Evolutionary conservation across 2,329 filamentous ascomycete species (phyloP).

Genomic region (Mycosphaerella sp.): DNA sequence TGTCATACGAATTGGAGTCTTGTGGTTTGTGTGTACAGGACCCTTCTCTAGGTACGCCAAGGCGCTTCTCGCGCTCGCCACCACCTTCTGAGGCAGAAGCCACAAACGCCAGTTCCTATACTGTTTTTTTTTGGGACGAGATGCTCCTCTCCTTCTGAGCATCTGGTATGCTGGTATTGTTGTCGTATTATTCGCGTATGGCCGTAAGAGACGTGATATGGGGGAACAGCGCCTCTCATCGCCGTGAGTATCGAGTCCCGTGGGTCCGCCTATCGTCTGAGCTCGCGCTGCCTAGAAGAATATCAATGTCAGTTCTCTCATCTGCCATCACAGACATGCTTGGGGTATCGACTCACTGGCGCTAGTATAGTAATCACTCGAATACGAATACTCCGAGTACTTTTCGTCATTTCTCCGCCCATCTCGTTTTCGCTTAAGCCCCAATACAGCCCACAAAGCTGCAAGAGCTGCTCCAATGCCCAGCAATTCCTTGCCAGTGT

Average conservation of each 20-base stretch:
- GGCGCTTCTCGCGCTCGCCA: neutral
- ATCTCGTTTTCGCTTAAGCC: slow-evolving; percentile 41
- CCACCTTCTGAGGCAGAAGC: neutral
- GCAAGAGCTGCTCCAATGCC: slow-evolving; percentile 41
- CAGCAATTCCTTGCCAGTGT: slow-evolving; percentile 29
- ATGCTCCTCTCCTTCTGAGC: neutral
- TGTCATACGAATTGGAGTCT: neutral
- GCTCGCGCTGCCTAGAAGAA: slow-evolving; percentile 21
- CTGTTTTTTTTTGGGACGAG: neutral
- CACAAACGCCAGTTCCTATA: neutral
- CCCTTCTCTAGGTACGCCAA: neutral
- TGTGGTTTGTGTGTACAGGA: neutral
- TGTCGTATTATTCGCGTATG: neutral
- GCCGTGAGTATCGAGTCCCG: slow-evolving; percentile 16
- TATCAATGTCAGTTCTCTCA: slow-evolving; percentile 13
- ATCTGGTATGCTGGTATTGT: neutral
- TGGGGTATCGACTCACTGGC: slow-evolving; percentile 37
- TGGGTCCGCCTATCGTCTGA: slow-evolving; percentile 23
- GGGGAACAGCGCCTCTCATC: slow-evolving; percentile 8
- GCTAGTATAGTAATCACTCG: slow-evolving; percentile 43
- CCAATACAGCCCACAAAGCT: slow-evolving; percentile 40
- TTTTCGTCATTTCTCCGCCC: slow-evolving; percentile 38
- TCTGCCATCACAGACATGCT: neutral
- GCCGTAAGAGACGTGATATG: slow-evolving; percentile 1
- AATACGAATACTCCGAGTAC: slow-evolving; percentile 36